Evolutionary conservation across 192 early-diverging fungal genomes (phyloP).

Genomic region (Chytriomyces sp.): DNA sequence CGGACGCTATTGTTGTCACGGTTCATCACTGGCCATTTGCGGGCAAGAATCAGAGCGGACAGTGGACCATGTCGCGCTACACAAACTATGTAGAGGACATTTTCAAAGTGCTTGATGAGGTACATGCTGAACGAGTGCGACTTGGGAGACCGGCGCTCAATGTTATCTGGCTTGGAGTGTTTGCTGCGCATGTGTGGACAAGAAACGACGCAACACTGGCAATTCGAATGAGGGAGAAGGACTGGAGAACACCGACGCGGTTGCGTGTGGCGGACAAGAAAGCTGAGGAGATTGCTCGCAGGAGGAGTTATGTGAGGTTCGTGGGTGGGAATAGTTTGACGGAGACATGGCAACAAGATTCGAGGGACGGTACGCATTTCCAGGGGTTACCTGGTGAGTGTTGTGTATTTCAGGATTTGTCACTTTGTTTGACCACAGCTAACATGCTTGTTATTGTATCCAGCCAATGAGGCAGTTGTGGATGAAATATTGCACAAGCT

Average conservation of each 20-base stretch:
- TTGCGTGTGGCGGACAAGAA: not conserved
- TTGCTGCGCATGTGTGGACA: not conserved
- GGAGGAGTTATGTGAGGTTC: not conserved
- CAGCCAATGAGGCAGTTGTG: constrained; percentile 21
- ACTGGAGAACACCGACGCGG: not conserved
- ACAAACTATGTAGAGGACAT: not conserved
- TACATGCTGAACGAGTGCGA: not conserved
- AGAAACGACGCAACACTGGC: not conserved
- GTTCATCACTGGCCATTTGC: not conserved
- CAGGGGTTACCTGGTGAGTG: not conserved
- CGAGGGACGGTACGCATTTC: constrained; percentile 10
- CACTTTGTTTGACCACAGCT: too few species aligned
- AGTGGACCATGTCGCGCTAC: not conserved
- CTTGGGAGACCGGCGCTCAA: not conserved
- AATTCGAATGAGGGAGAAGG: not conserved
- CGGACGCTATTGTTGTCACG: not conserved
- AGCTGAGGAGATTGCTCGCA: not conserved
- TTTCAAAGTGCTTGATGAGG: not conserved
- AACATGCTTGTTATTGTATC: too few species aligned
- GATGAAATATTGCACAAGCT: constrained; percentile 31
- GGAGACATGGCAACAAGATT: constrained; percentile 10
- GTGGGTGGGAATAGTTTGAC: not conserved
- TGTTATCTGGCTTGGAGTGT: not conserved
- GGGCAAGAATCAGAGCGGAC: not conserved
- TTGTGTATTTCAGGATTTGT: too few species aligned